Conservation (phyloP, 2,329 filamentous ascomycete species). For the Fusarium dlaminii region DNA sequence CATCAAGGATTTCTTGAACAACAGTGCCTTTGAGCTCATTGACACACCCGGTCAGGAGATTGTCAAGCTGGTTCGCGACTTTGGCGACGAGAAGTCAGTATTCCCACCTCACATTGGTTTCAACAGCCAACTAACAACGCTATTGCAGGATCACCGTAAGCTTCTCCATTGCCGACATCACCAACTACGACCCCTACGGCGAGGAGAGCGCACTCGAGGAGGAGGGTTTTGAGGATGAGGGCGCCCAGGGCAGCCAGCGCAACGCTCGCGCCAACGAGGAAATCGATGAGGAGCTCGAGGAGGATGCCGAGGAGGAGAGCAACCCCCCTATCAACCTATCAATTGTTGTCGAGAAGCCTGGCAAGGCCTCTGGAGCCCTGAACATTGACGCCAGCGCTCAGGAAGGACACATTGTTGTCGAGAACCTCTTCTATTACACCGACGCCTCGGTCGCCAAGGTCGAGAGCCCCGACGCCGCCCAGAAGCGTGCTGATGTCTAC, state of each 20-base stretch:
- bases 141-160: slow-evolving; percentile 53
- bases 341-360: slow-evolving; percentile 88
- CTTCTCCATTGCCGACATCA: slow-evolving; percentile 56
- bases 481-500: slow-evolving; percentile 81
- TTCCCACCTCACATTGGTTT: background rate
- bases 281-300: slow-evolving; percentile 51
- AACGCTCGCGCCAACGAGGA: slow-evolving; percentile 53
- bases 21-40: slow-evolving; percentile 82
- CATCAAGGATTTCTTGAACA: slow-evolving; percentile 88
- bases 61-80: slow-evolving; percentile 82
- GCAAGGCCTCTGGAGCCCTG: slow-evolving; percentile 76
- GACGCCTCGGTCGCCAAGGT: slow-evolving; percentile 81
- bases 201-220: slow-evolving; percentile 53
- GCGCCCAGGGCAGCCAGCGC: slow-evolving; percentile 59
- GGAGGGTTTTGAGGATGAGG: slow-evolving; percentile 51
- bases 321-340: slow-evolving; percentile 84
- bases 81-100: slow-evolving; percentile 86
- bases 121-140: slow-evolving; percentile 20
- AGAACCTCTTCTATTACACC: slow-evolving; percentile 89
- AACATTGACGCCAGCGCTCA: slow-evolving; percentile 87
- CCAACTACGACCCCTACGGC: slow-evolving; percentile 51
- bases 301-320: slow-evolving; percentile 63
- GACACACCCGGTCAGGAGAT: slow-evolving; percentile 89
- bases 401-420: slow-evolving; percentile 86
- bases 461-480: slow-evolving; percentile 78